Evolutionary conservation across 371 early-diverging fungal species (phyloP).

Genomic region (Rhizomucor miehei): DNA sequence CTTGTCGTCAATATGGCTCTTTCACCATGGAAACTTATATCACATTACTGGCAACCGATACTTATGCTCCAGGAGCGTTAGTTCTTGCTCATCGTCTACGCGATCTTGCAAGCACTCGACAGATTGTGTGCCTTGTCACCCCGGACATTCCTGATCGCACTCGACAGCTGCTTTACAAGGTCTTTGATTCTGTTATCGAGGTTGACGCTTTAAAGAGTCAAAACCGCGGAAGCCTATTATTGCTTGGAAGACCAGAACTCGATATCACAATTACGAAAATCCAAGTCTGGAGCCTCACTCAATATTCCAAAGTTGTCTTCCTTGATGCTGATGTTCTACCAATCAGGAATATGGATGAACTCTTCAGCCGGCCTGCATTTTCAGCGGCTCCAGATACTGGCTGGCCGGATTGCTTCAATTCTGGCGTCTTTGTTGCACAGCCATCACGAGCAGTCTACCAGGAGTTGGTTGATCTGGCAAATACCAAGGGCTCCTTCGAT

Average conservation of each 20-base stretch:
- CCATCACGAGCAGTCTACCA: conserved; percentile 59
- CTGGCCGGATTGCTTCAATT: conserved; percentile 96
- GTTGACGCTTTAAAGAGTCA: conserved; percentile 54
- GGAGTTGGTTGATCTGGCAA: conserved; percentile 53
- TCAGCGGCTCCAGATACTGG: conserved; percentile 85
- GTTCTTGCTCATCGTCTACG: conserved; percentile 79
- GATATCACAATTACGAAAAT: conserved; percentile 88
- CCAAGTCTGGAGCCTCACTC: conserved; percentile 74
- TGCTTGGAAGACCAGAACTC: conserved; percentile 89
- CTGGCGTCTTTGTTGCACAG: conserved; percentile 86
- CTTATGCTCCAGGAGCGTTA: conserved; percentile 84
- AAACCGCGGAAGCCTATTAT: conserved; percentile 47
- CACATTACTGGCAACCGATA: conserved; percentile 73
- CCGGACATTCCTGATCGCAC: conserved; percentile 45
- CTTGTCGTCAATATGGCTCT: neutral
- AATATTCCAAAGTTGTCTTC: conserved; percentile 72
- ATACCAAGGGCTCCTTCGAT: conserved; percentile 71
- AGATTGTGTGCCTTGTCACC: conserved; percentile 73
- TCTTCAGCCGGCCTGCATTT: conserved; percentile 77
- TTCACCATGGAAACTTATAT: conserved; percentile 57
- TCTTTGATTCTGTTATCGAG: conserved; percentile 64
- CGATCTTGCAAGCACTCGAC: conserved; percentile 56
- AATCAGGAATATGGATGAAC: conserved; percentile 72
- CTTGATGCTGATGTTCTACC: conserved; percentile 91
- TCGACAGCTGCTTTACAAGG: conserved; percentile 37